Conservation (phyloP, 768 basidiomycete genomes). For the Agrocybe praecox region DNA sequence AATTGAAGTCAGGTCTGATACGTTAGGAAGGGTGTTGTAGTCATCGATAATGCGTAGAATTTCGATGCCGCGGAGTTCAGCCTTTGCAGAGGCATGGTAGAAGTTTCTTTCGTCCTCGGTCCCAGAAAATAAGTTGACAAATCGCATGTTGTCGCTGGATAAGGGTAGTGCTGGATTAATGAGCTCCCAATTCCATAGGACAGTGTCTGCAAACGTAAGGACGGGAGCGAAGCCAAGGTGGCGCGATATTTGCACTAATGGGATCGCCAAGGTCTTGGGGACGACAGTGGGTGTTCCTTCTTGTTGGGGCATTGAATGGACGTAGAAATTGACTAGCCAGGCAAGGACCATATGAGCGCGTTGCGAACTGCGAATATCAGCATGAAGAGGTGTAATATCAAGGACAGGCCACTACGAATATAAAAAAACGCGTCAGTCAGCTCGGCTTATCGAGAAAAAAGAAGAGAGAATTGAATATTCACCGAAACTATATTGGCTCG, state of each 20-base stretch:
- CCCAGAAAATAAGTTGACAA: slow-evolving; percentile 78
- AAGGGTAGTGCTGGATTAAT: slow-evolving; percentile 58
- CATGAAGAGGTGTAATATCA: slow-evolving; percentile 50
- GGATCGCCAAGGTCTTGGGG: slow-evolving; percentile 76
- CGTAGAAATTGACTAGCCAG: slow-evolving; percentile 89
- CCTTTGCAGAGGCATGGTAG: slow-evolving; percentile 80
- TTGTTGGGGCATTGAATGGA: slow-evolving; percentile 69
- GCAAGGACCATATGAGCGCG: slow-evolving; percentile 90
- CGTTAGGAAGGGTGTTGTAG: slow-evolving; percentile 75
- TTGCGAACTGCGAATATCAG: slow-evolving; percentile 65
- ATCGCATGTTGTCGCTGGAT: slow-evolving; percentile 73
- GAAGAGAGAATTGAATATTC: slow-evolving; percentile 32
- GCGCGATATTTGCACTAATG: slow-evolving; percentile 75
- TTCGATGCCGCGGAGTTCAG: slow-evolving; percentile 86
- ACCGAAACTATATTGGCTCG: slow-evolving; percentile 63
- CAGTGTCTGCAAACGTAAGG: slow-evolving; percentile 94
- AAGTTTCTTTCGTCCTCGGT: slow-evolving; percentile 86
- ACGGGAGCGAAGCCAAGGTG: slow-evolving; percentile 88
- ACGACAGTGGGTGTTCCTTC: slow-evolving; percentile 50
- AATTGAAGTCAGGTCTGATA: slow-evolving; percentile 60
- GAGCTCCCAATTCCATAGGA: slow-evolving; percentile 89
- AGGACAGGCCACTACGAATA: slow-evolving; percentile 69
- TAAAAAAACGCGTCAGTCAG: slow-evolving; percentile 9
- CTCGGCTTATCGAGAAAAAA: neutral
- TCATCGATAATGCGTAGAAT: slow-evolving; percentile 87